These are phyloP conservation scores for Aspergillus olivimuriae DNA, from an alignment of 495 filamentous ascomycete genomes.

Conservation along the genomic window DNA sequence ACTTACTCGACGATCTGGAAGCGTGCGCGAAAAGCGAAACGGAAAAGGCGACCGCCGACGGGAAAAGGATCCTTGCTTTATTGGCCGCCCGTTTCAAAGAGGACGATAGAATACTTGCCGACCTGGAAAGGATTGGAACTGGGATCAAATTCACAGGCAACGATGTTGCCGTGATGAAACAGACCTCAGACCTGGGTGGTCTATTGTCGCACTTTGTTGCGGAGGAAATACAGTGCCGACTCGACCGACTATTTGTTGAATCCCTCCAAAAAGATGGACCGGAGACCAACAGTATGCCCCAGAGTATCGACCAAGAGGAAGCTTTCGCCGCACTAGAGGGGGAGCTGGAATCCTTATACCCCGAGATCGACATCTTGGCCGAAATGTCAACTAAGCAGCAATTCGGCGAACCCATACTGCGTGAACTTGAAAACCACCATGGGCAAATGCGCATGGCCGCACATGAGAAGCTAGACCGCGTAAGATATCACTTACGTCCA, in stretches of 20 bases:
- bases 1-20: slow-evolving; percentile 29
- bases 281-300: background rate
- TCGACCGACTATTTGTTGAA: slow-evolving; percentile 42
- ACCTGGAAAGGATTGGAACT: slow-evolving; percentile 23
- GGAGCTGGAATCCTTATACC: slow-evolving; percentile 56
- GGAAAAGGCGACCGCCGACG: slow-evolving; percentile 27
- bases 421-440: slow-evolving; percentile 29
- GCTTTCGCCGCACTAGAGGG: slow-evolving; percentile 40
- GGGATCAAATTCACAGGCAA: slow-evolving; percentile 23
- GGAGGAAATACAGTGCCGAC: slow-evolving; percentile 36
- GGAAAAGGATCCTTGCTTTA: slow-evolving; percentile 29
- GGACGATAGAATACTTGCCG: slow-evolving; percentile 30
- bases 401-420: slow-evolving; percentile 50
- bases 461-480: slow-evolving; percentile 30
- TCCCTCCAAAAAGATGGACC: slow-evolving; percentile 9
- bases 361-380: slow-evolving; percentile 55
- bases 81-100: slow-evolving; percentile 32
- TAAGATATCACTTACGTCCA: slow-evolving; percentile 12
- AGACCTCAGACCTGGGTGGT: slow-evolving; percentile 19
- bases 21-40: slow-evolving; percentile 21
- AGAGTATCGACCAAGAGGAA: slow-evolving; percentile 7
- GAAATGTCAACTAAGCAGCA: slow-evolving; percentile 58
- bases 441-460: slow-evolving; percentile 24
- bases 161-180: slow-evolving; percentile 25
- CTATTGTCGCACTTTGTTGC: slow-evolving; percentile 27